phyloP scores from a whole-genome alignment of 1,284 basidiomycete species.

The Ceraceosorus bombacis region DNA sequence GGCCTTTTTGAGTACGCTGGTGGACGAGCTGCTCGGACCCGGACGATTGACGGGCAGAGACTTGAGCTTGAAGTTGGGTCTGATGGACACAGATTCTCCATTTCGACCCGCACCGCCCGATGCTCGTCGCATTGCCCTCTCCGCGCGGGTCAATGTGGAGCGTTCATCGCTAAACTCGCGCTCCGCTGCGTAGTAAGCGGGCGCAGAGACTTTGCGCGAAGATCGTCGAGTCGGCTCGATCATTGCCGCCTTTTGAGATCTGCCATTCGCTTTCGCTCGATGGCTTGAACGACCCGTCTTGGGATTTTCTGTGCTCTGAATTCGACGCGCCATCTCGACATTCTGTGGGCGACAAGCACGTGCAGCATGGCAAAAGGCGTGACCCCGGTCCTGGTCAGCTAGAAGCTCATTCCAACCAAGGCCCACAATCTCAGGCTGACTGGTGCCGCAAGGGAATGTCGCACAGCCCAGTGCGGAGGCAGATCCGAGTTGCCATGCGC shows the following conservation, averaged over 20 bases:
- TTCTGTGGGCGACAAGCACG: no score
- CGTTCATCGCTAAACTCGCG: no score
- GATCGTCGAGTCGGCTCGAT: constrained; percentile 1
- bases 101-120: not conserved
- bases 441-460: not conserved
- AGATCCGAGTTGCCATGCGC: not conserved
- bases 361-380: no score
- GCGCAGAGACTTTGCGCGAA: not conserved
- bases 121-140: not conserved
- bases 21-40: constrained; percentile 7
- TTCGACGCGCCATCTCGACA: no score
- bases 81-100: constrained; percentile 14
- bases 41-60: constrained; percentile 17
- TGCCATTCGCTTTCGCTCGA: not conserved
- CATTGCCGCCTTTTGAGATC: not conserved
- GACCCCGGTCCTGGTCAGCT: no score
- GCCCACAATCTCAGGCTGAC: no score
- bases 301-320: no score
- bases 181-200: no score
- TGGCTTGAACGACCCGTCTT: no score
- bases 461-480: not conserved
- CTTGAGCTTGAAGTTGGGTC: constrained; percentile 13
- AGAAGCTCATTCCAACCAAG: no score
- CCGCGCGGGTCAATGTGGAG: no score
- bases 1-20: no score